Evolutionary conservation across 2,329 filamentous ascomycete genomes (phyloP).

Genomic region (Ophiostoma piceae): DNA sequence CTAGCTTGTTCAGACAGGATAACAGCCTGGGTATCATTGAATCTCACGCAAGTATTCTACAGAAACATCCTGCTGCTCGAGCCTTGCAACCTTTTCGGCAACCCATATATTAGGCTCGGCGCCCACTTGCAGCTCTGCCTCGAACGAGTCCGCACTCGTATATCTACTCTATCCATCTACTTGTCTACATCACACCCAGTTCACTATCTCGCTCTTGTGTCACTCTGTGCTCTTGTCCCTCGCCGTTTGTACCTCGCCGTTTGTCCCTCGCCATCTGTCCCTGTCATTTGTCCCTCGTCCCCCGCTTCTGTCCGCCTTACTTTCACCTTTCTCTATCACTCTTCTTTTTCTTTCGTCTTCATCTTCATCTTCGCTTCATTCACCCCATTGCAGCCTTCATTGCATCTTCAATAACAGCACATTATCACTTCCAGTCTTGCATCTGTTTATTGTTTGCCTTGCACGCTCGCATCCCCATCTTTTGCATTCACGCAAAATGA

Average conservation of each 20-base stretch:
- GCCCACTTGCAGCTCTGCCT: not conserved
- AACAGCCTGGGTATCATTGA: not conserved
- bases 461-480: not conserved
- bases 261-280: not conserved
- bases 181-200: not conserved
- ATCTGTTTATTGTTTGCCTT: not conserved
- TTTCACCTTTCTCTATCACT: not conserved
- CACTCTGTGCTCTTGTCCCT: not conserved
- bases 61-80: not conserved
- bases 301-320: slow-evolving; percentile 2
- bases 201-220: not conserved
- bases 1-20: not conserved
- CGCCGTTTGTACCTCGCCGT: not conserved
- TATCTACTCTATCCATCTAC: not conserved
- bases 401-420: not conserved
- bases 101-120: not conserved
- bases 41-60: too few relatives aligned
- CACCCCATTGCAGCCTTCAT: not conserved
- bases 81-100: not conserved
- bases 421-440: not conserved
- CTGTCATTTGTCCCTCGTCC: not conserved
- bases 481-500: slow-evolving; percentile 1
- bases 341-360: not conserved
- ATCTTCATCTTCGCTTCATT: not conserved
- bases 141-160: not conserved